phyloP scores from a whole-genome alignment of 495 filamentous ascomycete species.

The Lepraria neglecta region DNA sequence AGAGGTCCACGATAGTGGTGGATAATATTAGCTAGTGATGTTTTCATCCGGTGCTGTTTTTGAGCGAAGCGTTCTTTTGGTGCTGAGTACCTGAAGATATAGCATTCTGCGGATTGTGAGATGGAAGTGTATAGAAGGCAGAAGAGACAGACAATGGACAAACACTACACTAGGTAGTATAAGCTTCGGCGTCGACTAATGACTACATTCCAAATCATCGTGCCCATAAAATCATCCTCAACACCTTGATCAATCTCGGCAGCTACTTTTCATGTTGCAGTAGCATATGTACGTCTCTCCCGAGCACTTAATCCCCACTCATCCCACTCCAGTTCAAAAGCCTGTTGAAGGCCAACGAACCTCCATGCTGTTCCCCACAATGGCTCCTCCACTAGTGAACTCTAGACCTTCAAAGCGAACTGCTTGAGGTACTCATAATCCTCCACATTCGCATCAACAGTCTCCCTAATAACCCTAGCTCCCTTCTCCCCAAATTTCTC shows the following conservation, averaged over 20 bases:
- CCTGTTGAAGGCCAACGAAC: background rate
- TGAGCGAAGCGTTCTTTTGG: too few species aligned
- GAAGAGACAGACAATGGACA: too few species aligned
- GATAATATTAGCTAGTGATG: background rate
- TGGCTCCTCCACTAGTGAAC: background rate
- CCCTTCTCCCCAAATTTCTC: slow-evolving; percentile 75
- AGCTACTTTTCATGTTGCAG: too few species aligned
- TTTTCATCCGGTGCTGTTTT: too few species aligned
- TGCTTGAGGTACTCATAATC: slow-evolving; percentile 90
- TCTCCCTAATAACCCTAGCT: slow-evolving; percentile 65
- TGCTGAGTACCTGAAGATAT: too few species aligned
- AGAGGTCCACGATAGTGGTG: background rate
- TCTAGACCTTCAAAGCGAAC: slow-evolving; percentile 64
- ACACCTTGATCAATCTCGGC: too few species aligned
- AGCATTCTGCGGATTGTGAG: too few species aligned
- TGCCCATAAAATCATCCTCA: too few species aligned
- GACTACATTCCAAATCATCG: too few species aligned
- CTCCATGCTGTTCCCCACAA: background rate
- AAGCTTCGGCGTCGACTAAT: too few species aligned
- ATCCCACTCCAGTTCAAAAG: background rate
- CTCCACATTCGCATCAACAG: slow-evolving; percentile 70
- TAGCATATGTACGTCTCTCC: background rate
- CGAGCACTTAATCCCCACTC: background rate
- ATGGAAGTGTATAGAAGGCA: too few species aligned
- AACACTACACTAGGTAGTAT: too few species aligned